These are phyloP conservation scores for Tubosaeta brunneosetosa DNA, from an alignment of 768 basidiomycete genomes.

Conservation along the genomic window DNA sequence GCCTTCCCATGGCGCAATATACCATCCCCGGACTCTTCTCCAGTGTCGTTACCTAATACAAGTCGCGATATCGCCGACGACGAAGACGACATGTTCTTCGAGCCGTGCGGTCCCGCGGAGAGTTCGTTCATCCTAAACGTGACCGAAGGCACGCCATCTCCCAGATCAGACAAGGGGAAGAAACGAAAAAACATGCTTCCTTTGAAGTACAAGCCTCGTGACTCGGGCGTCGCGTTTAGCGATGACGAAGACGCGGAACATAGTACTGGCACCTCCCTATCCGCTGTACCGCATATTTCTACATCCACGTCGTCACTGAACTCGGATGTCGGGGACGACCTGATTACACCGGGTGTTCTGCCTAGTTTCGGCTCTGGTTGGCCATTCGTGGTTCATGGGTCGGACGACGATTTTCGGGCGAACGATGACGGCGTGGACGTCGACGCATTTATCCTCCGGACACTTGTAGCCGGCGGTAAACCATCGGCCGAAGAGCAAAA, in stretches of 20 bases:
- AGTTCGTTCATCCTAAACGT: constrained; percentile 56
- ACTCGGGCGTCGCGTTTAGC: constrained; percentile 59
- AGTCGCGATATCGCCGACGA: constrained; percentile 32
- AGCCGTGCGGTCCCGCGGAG: constrained; percentile 38
- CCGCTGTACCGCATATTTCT: constrained; percentile 52
- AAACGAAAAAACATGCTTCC: constrained; percentile 37
- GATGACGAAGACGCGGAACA: constrained; percentile 47
- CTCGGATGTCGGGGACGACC: constrained; percentile 55
- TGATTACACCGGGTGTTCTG: constrained; percentile 63
- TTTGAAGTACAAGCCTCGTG: constrained; percentile 67
- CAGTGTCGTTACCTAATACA: constrained; percentile 28
- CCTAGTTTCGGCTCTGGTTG: constrained; percentile 57
- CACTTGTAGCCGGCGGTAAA: constrained; percentile 57
- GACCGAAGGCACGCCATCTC: constrained; percentile 55
- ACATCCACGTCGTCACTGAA: constrained; percentile 59
- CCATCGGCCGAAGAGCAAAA: constrained; percentile 42
- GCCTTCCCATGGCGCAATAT: constrained; percentile 35
- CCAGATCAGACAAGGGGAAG: constrained; percentile 34
- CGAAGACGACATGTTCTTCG: constrained; percentile 58
- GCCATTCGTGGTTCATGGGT: constrained; percentile 43
- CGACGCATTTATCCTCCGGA: constrained; percentile 69
- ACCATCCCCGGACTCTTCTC: constrained; percentile 52
- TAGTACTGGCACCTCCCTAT: constrained; percentile 18
- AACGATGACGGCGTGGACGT: constrained; percentile 39
- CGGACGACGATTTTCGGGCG: constrained; percentile 35